Percentiles rank a stretch among this genome's conserved stretches.
phyloP scores from a whole-genome alignment of 805 yeast species.

The Clavispora santaluciae region DNA sequence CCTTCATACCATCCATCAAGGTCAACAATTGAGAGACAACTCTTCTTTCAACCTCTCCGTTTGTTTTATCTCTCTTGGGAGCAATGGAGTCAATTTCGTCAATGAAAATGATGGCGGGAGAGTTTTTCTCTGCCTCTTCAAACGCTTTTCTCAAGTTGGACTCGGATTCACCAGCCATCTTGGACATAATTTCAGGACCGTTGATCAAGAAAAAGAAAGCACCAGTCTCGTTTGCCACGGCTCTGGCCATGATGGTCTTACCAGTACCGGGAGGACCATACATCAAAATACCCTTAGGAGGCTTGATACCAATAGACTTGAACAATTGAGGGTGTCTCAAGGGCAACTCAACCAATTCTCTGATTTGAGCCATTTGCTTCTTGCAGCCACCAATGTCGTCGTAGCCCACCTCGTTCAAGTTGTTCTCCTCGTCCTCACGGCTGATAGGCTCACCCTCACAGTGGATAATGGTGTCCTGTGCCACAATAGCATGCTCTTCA shows the following conservation, averaged over 20 bases:
- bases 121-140: conserved; percentile 98
- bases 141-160: conserved; percentile 95
- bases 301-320: conserved; percentile 97
- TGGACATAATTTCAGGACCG: conserved; percentile 99
- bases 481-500: conserved; percentile 93
- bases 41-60: conserved; percentile 99
- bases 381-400: conserved; percentile 99
- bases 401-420: conserved; percentile 94
- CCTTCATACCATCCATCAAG: conserved; percentile 99
- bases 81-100: conserved; percentile 99
- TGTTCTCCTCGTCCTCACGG: conserved; percentile 97
- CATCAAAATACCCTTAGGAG: conserved; percentile 97
- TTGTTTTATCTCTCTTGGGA: conserved; percentile 99
- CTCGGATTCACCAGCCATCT: conserved; percentile 99
- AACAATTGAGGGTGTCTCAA: conserved; percentile 97
- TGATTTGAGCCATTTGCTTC: conserved; percentile 98
- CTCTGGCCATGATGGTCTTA: conserved; percentile 98
- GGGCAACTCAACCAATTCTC: conserved; percentile 97
- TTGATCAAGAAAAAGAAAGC: conserved; percentile 97
- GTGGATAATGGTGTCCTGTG: conserved; percentile 97
- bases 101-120: conserved; percentile 95
- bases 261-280: conserved; percentile 99
- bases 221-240: conserved; percentile 99
- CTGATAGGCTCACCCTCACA: conserved; percentile 99
- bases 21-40: conserved; percentile 97